Evolutionary conservation across 192 early-diverging fungal species (phyloP).

Genomic region (Umbelopsis sp.): DNA sequence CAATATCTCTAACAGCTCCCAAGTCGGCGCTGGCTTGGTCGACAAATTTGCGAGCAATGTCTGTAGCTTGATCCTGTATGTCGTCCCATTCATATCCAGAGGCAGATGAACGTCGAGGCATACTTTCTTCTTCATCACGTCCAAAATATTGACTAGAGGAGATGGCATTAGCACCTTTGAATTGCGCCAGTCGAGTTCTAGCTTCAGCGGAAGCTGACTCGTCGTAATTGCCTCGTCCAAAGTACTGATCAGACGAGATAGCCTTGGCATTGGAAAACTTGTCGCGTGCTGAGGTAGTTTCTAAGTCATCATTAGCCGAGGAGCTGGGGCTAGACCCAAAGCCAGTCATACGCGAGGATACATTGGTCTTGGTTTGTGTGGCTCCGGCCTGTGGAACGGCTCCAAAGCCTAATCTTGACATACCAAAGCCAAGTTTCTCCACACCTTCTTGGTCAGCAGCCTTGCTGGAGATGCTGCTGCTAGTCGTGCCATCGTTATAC

Average conservation of each 20-base stretch:
- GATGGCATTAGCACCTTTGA: slow-evolving; percentile 77
- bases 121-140: slow-evolving; percentile 57
- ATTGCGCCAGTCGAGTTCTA: slow-evolving; percentile 61
- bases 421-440: slow-evolving; percentile 45
- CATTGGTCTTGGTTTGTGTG: neutral
- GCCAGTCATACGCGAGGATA: slow-evolving; percentile 10
- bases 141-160: slow-evolving; percentile 86
- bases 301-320: slow-evolving; percentile 31
- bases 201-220: slow-evolving; percentile 53
- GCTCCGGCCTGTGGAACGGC: slow-evolving; percentile 28
- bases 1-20: slow-evolving; percentile 43
- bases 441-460: slow-evolving; percentile 21
- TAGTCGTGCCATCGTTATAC: slow-evolving; percentile 27
- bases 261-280: slow-evolving; percentile 83
- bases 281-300: slow-evolving; percentile 65
- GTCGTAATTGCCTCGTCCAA: slow-evolving; percentile 77
- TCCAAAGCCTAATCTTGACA: slow-evolving; percentile 56
- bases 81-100: slow-evolving; percentile 36
- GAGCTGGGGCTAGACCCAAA: slow-evolving; percentile 30
- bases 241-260: slow-evolving; percentile 93
- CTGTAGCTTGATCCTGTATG: slow-evolving; percentile 39
- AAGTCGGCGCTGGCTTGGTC: slow-evolving; percentile 48
- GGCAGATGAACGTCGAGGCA: neutral
- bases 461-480: neutral
- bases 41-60: slow-evolving; percentile 48